Conservation (phyloP, 2,329 filamentous ascomycete species). For the Lecanosticta acicola region DNA sequence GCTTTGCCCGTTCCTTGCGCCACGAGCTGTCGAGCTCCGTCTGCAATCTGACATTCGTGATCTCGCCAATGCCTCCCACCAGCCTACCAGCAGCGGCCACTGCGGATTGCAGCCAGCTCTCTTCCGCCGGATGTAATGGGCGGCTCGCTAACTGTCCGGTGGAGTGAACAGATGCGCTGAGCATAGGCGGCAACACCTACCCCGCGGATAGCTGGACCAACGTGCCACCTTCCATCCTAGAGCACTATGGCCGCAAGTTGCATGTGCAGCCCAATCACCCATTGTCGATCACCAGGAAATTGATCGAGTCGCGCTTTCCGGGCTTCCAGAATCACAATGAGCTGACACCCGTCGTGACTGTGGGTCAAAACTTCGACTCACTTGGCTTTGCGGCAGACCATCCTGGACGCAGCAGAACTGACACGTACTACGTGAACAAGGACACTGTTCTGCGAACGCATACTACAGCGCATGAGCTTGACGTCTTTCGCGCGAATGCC, state of each 20-base stretch:
- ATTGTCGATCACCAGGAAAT: constrained; percentile 78
- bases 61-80: background rate
- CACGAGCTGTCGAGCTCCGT: too few relatives aligned
- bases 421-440: constrained; percentile 93
- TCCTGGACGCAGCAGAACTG: constrained; percentile 76
- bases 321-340: constrained; percentile 70
- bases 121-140: background rate
- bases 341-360: constrained; percentile 76
- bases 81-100: background rate
- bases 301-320: constrained; percentile 87
- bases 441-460: constrained; percentile 83
- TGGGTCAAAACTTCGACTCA: constrained; percentile 91
- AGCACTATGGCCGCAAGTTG: constrained; percentile 68
- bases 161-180: constrained; percentile 42
- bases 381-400: constrained; percentile 85
- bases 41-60: too few relatives aligned
- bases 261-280: constrained; percentile 90
- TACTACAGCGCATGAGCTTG: constrained; percentile 86
- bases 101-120: background rate
- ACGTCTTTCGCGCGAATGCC: constrained; percentile 67
- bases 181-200: constrained; percentile 60
- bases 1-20: background rate
- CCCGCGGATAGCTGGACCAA: constrained; percentile 79
- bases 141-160: constrained; percentile 19
- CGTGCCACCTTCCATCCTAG: constrained; percentile 66